Evolutionary conservation across 768 basidiomycete species (phyloP).

Genomic region (Leccinum fibrillosum): DNA sequence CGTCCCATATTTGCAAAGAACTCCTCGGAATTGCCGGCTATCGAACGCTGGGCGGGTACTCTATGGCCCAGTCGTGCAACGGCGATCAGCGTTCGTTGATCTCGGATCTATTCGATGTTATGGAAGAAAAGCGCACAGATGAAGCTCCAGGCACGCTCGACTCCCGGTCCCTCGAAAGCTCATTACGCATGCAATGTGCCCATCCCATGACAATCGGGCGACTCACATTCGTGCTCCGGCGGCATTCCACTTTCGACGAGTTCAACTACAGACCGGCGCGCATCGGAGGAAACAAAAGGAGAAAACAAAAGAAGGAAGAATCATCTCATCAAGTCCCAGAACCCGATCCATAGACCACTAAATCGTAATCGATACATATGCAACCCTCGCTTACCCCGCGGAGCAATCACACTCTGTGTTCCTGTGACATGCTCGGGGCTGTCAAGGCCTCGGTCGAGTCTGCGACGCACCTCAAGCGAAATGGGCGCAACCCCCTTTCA

Average conservation of each 20-base stretch:
- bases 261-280: neutral
- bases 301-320: neutral
- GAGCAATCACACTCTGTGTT: conserved; percentile 91
- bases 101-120: neutral
- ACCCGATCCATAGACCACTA: conserved; percentile 85
- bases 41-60: conserved; percentile 73
- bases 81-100: neutral
- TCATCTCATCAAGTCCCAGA: conserved; percentile 88
- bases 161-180: neutral
- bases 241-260: neutral
- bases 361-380: conserved; percentile 50
- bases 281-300: neutral
- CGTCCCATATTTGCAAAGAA: conserved; percentile 83
- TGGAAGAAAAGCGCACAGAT: neutral
- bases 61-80: conserved; percentile 53
- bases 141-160: neutral
- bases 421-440: conserved; percentile 42
- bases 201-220: neutral
- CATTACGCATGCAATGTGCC: neutral
- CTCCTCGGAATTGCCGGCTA: conserved; percentile 72
- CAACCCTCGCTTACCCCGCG: conserved; percentile 78
- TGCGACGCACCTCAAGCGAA: neutral
- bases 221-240: neutral
- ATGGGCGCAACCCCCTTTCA: neutral
- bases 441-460: conserved; percentile 1